Evolutionary conservation across 2,329 filamentous ascomycete genomes (phyloP).

Genomic region (Exophiala spinifera): DNA sequence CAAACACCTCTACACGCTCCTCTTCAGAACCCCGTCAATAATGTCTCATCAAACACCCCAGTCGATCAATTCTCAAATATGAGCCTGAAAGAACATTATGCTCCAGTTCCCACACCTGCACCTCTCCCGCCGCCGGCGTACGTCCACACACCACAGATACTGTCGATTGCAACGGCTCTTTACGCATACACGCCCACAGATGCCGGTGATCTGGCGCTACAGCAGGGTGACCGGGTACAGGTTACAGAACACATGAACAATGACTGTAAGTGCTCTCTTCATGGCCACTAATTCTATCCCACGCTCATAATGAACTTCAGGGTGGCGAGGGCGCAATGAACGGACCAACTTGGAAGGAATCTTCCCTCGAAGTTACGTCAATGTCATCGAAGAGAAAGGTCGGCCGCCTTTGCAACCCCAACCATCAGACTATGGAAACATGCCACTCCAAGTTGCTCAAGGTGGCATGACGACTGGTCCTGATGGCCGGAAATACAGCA

Average conservation of each 20-base stretch:
- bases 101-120: conserved; percentile 46
- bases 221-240: conserved; percentile 74
- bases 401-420: conserved; percentile 37
- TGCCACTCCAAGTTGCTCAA: conserved; percentile 70
- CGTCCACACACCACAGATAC: conserved; percentile 49
- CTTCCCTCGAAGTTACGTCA: conserved; percentile 89
- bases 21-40: conserved; percentile 33
- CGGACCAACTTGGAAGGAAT: conserved; percentile 84
- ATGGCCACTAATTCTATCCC: conserved; percentile 17
- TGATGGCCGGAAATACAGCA: conserved; percentile 51
- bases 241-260: conserved; percentile 92
- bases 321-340: conserved; percentile 81
- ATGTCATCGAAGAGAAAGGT: conserved; percentile 64
- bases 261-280: conserved; percentile 59
- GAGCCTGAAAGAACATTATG: conserved; percentile 42
- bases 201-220: conserved; percentile 74
- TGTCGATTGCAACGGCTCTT: conserved; percentile 73
- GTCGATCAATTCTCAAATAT: conserved; percentile 40
- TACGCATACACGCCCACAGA: conserved; percentile 81
- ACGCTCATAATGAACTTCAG: conserved; percentile 30
- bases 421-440: conserved; percentile 51
- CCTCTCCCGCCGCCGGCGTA: conserved; percentile 52
- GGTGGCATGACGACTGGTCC: conserved; percentile 42
- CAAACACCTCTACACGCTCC: conserved; percentile 48
- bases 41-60: conserved; percentile 37